Evolutionary conservation across 257 asterid species (phyloP), one percentile per base, ranked within the genome.

Genomic region (Hygrophila difformis): DNA sequence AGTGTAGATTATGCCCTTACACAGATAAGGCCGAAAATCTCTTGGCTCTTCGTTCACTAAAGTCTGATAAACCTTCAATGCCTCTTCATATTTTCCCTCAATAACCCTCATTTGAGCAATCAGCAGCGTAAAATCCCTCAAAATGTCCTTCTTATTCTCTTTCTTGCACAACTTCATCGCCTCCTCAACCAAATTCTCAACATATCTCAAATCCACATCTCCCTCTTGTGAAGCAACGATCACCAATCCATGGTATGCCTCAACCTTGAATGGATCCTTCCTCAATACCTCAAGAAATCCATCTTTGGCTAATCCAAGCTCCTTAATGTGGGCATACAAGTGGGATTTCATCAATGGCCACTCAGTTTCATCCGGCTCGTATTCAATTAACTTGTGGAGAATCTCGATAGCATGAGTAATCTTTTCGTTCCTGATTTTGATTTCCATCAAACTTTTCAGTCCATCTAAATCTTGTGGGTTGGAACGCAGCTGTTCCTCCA

Each of bases 311-410:
- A 50, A 60, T 49, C 69, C 78, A 1, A 57, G 10, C n/a, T 91
- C 93, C 2, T 78, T 95, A 8, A 43, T 52, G 53, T 68, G 66
- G 18, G 77, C 66, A 65, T 67, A 61, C 45, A 91, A 47, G 59
- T 91, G 99, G 12, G 93, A 72, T 60, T 63, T 91, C 87, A 91
- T 47, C 74, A 91, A 59, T 6, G 87, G 83, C 97, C 94, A 91
- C 71, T 83, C 97, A 0, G 26, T 19, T 31, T 86, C 99, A 15
- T 76, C 70, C 6, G 93, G 95, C 62, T 91, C 93, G 1, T 82
- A 54, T 18, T 72, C 81, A 5, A 65, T 81, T 31, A 86, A 53
- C 62, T 42, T 75, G 0, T 86, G 78, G 2, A 86, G 36, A 18
- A 76, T 56, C 48, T 64, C 57, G 18, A 91, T 72, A 1, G 95